These are phyloP conservation scores for Cucumis melo DNA, from an alignment of 306 rosid genomes.

Conservation along the genomic window DNA sequence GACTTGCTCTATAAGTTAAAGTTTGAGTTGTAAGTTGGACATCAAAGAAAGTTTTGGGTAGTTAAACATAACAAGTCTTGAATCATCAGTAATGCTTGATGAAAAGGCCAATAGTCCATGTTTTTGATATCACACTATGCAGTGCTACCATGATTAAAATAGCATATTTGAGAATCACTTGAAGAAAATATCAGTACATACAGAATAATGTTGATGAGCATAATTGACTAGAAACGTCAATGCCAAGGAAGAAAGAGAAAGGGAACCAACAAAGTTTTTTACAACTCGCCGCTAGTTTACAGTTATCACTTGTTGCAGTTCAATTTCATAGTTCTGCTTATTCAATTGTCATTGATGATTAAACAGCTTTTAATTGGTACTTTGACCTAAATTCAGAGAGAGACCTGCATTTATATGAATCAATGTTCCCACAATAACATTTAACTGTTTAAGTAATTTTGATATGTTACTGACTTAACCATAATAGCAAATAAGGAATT, in stretches of 20 bases:
- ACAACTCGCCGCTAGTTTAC: neutral
- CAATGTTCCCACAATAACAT: neutral
- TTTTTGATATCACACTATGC: neutral
- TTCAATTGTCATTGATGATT: neutral
- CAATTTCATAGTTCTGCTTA: neutral
- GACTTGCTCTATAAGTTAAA: neutral
- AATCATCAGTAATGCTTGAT: neutral
- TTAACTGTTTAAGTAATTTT: neutral
- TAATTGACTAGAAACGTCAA: neutral
- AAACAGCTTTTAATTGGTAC: neutral
- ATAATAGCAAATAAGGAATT: neutral
- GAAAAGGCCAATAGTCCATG: neutral
- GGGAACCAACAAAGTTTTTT: neutral
- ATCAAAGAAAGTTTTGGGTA: neutral
- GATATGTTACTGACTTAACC: neutral
- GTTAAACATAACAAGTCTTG: neutral
- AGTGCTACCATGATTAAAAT: neutral
- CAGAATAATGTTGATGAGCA: neutral
- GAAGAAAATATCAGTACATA: neutral
- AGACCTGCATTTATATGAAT: neutral
- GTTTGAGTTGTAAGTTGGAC: neutral
- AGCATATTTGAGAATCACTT: neutral
- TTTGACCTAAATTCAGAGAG: neutral
- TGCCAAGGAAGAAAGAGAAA: neutral
- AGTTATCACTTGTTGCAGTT: neutral